Base-by-base conservation (phyloP, 306 rosid genomes). In the Vigna unguiculata region DNA sequence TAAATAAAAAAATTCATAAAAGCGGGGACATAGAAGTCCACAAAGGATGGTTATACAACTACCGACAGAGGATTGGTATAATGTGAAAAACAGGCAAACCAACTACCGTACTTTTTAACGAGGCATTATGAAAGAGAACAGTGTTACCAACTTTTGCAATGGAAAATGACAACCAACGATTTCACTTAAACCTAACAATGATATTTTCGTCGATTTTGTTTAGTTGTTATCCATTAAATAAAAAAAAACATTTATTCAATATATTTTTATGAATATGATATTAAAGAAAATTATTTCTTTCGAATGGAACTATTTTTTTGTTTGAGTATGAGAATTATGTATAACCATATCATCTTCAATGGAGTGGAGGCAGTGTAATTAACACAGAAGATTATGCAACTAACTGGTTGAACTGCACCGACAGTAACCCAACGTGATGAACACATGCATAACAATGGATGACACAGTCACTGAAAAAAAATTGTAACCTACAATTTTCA, bases 61-160 rank as follows among this genome's bases (percentile, higher is more conserved):
- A 65, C 87, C 84, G 81, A 83, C 84, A 83, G 72, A 15, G 63
- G 59, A 54, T 10, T 63, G 71, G 63, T 38, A 75, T 62, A 63
- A 17, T 69, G 55, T 17, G 79, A 55, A 55, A 71, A 38, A 12
- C 79, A 24, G 82, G 65, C 58, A 57, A 76, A 21, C 78, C 64
- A 71, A 52, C 79, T 12, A 12, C 71, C 30, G 28, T 65, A 19
- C 58, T 54, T 77, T 73, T 53, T 53, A 66, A 28, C 30, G 72
- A 19, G 68, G 20, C 69, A 47, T 48, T 17, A 13, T 14, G 9
- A 20, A 60, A 54, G 9, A n/a, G 13, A 78, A 41, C 20, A 73
- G 24, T 21, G 45, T 58, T 12, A 40, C 45, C 62, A 38, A 48
- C 62, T 51, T 41, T 54, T 32, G 19, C 22, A 13, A 57, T 34